These are phyloP conservation scores for Penicillium paradoxum DNA, from an alignment of 495 filamentous ascomycete genomes.

Conservation along the genomic window DNA sequence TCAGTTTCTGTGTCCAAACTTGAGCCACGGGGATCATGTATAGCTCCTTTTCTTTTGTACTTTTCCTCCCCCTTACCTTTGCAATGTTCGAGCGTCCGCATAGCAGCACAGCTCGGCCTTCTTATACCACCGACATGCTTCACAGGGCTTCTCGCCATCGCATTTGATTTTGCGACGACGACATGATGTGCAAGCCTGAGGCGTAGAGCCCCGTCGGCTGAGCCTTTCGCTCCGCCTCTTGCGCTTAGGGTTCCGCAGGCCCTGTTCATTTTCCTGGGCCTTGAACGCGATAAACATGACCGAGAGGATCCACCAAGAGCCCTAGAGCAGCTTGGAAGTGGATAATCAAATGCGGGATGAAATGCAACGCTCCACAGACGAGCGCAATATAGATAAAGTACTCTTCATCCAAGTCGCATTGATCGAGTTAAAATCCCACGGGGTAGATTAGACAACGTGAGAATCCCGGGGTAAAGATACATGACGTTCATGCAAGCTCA, in stretches of 20 bases:
- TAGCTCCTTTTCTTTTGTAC: neutral
- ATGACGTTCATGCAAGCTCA: neutral
- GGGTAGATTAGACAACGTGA: neutral
- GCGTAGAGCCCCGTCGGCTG: constrained; percentile 5
- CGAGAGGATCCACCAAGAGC: neutral
- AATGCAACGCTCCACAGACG: neutral
- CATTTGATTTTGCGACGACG: constrained; percentile 26
- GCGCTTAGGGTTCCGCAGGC: constrained; percentile 12
- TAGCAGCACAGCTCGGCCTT: constrained; percentile 15
- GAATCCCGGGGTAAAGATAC: neutral
- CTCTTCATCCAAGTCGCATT: neutral
- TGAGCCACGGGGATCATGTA: neutral
- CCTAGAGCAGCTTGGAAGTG: neutral
- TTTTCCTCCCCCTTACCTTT: constrained; percentile 2
- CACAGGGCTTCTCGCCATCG: constrained; percentile 23
- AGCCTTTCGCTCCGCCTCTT: constrained; percentile 4
- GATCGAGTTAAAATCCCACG: neutral
- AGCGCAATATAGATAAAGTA: neutral
- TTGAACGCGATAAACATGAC: constrained; percentile 17
- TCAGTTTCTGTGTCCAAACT: neutral
- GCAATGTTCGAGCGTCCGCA: constrained; percentile 7
- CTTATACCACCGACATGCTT: constrained; percentile 25
- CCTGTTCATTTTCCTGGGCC: constrained; percentile 2
- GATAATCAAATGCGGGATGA: neutral
- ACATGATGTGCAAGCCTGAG: constrained; percentile 17